Conservation (phyloP, 768 basidiomycete species). For the Rhizopogon sp. region DNA sequence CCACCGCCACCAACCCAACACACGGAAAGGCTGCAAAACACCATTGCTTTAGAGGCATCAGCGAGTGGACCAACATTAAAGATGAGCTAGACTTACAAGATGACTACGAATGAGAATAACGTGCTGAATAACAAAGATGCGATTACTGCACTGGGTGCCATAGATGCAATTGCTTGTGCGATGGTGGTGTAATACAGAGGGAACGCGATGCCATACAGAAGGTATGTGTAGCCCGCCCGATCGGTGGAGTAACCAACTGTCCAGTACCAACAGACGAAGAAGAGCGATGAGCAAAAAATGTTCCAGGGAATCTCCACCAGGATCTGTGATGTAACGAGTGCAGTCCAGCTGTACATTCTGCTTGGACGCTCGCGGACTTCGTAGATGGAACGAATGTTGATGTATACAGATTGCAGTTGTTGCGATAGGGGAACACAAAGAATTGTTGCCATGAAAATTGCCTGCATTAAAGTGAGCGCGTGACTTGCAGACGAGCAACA, state of each 20-base stretch:
- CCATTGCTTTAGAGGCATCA: slow-evolving; percentile 31
- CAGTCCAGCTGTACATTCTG: slow-evolving; percentile 60
- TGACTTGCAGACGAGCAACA: neutral
- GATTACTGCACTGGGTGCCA: slow-evolving; percentile 36
- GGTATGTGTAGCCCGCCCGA: slow-evolving; percentile 36
- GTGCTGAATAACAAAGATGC: slow-evolving; percentile 34
- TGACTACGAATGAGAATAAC: slow-evolving; percentile 35
- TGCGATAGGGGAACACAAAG: slow-evolving; percentile 43
- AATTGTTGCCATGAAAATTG: slow-evolving; percentile 47
- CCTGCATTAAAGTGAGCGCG: slow-evolving; percentile 20
- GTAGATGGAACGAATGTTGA: slow-evolving; percentile 50
- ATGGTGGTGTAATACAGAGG: slow-evolving; percentile 43
- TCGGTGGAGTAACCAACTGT: slow-evolving; percentile 33
- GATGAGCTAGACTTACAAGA: slow-evolving; percentile 31
- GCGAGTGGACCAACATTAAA: neutral
- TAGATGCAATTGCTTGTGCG: slow-evolving; percentile 35
- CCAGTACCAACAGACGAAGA: slow-evolving; percentile 48
- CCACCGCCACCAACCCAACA: slow-evolving; percentile 29
- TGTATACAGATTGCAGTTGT: slow-evolving; percentile 56
- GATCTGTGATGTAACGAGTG: slow-evolving; percentile 49
- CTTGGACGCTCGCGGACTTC: slow-evolving; percentile 62
- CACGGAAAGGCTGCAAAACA: slow-evolving; percentile 40
- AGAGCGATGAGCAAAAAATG: slow-evolving; percentile 32
- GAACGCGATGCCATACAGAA: slow-evolving; percentile 32
- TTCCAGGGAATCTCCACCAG: slow-evolving; percentile 43